These are phyloP conservation scores for Candida glucosophila DNA, from an alignment of 1,139 yeast genomes.

Conservation along the genomic window DNA sequence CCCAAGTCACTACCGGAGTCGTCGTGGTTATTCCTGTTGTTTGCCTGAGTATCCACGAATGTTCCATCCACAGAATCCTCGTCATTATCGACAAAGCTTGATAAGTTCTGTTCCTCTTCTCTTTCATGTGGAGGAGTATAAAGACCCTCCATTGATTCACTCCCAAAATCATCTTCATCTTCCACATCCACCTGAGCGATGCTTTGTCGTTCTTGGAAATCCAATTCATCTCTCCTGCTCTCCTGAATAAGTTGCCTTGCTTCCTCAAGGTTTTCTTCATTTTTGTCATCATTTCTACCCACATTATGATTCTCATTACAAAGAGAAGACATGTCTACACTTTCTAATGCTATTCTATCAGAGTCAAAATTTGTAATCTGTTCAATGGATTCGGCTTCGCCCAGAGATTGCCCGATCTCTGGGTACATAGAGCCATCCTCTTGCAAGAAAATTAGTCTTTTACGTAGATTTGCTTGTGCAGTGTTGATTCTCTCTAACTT, in stretches of 20 bases:
- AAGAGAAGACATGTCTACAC: constrained; percentile 7
- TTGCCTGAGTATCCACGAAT: constrained; percentile 9
- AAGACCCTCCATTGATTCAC: constrained; percentile 29
- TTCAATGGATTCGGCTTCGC: constrained; percentile 1
- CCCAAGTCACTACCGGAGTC: constrained; percentile 6
- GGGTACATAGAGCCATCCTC: background rate
- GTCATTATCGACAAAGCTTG: constrained; percentile 26
- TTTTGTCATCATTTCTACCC: constrained; percentile 1
- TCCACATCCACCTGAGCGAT: constrained; percentile 11
- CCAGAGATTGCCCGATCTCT: background rate
- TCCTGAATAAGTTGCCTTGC: constrained; percentile 4
- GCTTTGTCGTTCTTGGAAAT: too few relatives aligned
- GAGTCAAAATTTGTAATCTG: constrained; percentile 3
- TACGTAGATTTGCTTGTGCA: constrained; percentile 1
- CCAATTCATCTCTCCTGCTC: constrained; percentile 2
- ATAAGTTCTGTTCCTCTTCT: constrained; percentile 23
- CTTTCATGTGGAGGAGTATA: constrained; percentile 30
- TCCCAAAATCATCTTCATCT: constrained; percentile 35
- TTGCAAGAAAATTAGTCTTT: constrained; percentile 2
- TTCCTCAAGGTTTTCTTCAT: constrained; percentile 2
- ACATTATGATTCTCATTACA: background rate
- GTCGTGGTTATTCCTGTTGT: constrained; percentile 7
- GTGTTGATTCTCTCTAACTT: constrained; percentile 9
- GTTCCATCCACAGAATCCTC: constrained; percentile 6
- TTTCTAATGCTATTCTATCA: constrained; percentile 4